phyloP scores from a whole-genome alignment of 192 early-diverging fungal species.

The Umbelopsis isabellina region DNA sequence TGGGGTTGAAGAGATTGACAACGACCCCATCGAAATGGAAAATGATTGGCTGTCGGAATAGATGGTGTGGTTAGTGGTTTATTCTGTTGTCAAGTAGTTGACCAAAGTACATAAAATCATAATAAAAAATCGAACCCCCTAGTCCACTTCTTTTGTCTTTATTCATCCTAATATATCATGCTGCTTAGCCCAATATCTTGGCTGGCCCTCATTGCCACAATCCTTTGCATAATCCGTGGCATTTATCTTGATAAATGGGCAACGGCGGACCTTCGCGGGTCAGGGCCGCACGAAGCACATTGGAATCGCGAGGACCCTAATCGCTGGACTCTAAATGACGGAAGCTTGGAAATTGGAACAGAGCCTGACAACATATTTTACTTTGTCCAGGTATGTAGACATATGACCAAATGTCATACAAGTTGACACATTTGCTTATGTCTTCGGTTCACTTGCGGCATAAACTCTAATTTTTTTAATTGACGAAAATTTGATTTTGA shows the following conservation, averaged over 20 bases:
- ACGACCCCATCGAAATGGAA: background rate
- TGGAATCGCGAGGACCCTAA: constrained; percentile 33
- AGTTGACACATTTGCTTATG: background rate
- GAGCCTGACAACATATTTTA: constrained; percentile 64
- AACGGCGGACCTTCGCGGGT: constrained; percentile 47
- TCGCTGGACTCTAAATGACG: background rate
- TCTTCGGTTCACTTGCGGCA: background rate
- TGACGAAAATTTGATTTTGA: constrained; percentile 1
- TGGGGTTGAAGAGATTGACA: background rate
- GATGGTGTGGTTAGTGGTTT: background rate
- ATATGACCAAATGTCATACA: background rate
- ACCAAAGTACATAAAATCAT: constrained; percentile 3
- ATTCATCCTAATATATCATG: constrained; percentile 15
- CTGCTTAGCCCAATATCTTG: constrained; percentile 12
- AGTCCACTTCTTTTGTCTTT: background rate
- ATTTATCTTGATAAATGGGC: constrained; percentile 29
- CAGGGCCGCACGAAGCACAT: constrained; percentile 39
- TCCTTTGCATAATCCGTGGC: constrained; percentile 37
- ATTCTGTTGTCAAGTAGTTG: background rate
- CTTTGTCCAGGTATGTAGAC: constrained; percentile 64
- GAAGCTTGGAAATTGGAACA: constrained; percentile 42
- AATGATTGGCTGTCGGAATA: constrained; percentile 21
- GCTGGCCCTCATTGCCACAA: constrained; percentile 9
- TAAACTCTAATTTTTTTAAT: background rate
- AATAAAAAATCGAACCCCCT: background rate